Evolutionary conservation across 208 protist genomes (phyloP).

Genomic region (Trypanosoma cruzi): DNA sequence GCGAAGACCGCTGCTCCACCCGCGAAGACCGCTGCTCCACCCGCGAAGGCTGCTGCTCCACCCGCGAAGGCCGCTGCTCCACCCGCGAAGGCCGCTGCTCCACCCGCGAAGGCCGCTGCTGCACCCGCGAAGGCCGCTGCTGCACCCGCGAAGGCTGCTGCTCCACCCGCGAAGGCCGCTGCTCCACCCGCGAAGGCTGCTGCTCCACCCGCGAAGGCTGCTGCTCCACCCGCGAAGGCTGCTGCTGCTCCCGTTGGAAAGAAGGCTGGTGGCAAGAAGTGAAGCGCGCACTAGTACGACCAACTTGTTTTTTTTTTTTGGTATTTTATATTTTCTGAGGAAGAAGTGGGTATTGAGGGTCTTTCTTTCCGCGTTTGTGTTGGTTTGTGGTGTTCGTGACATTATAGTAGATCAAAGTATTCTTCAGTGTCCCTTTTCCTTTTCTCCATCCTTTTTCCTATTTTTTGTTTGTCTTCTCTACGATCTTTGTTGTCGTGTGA

Average conservation of each 20-base stretch:
- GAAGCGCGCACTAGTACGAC: not conserved
- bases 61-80: conserved; percentile 62
- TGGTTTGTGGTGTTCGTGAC: no score
- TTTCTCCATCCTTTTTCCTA: no score
- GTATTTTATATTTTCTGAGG: not conserved
- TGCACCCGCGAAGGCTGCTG: conserved; percentile 32
- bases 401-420: no score
- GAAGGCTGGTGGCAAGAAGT: not conserved
- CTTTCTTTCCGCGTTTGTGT: no score
- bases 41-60: no score
- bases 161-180: conserved; percentile 35
- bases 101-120: conserved; percentile 65
- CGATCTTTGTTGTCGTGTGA: not conserved
- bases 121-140: conserved; percentile 54
- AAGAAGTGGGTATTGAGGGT: no score
- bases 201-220: not conserved
- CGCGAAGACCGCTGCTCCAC: conserved; percentile 28
- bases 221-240: not conserved
- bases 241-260: not conserved
- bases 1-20: conserved; percentile 29
- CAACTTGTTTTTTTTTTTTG: not conserved
- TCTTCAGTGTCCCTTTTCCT: no score
- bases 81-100: conserved; percentile 45
- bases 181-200: conserved; percentile 31
- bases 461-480: no score